Evolutionary conservation across 2,329 filamentous ascomycete species (phyloP).

Genomic region (Sporothrix sp.): DNA sequence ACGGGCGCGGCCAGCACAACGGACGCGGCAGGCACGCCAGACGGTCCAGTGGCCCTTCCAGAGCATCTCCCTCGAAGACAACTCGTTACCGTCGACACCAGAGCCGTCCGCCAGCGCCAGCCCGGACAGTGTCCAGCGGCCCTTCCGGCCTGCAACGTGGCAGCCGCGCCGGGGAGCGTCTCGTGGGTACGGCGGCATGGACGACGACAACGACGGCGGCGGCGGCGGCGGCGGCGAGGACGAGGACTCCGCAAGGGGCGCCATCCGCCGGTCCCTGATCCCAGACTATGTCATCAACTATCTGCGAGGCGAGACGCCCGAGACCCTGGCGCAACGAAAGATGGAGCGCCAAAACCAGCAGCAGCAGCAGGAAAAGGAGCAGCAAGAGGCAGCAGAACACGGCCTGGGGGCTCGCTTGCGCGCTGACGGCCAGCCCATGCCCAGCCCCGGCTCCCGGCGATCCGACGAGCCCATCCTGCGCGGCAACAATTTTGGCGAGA

Average conservation of each 20-base stretch:
- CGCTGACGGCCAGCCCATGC: neutral
- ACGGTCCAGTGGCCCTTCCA: slow-evolving; percentile 29
- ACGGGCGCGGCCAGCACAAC: neutral
- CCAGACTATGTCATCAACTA: slow-evolving; percentile 48
- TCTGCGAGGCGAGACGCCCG: slow-evolving; percentile 45
- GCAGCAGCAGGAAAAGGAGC: slow-evolving; percentile 17
- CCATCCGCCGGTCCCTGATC: slow-evolving; percentile 33
- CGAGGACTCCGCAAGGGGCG: slow-evolving; percentile 13
- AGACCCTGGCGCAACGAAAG: slow-evolving; percentile 38
- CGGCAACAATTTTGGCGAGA: neutral
- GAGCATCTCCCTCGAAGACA: slow-evolving; percentile 22
- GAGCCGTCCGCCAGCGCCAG: neutral
- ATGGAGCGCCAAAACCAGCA: slow-evolving; percentile 24
- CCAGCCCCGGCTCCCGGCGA: neutral
- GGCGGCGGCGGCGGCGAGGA: neutral
- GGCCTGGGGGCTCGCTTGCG: no score
- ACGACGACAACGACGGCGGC: slow-evolving; percentile 15
- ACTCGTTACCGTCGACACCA: neutral
- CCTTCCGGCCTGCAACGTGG: slow-evolving; percentile 21
- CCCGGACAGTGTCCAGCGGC: neutral
- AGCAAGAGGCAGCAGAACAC: no score
- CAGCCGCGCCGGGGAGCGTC: slow-evolving; percentile 15
- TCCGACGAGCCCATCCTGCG: slow-evolving; percentile 1
- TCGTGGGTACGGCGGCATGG: neutral
- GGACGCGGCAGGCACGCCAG: slow-evolving; percentile 11